These are phyloP conservation scores for Peronospora destructor DNA, from an alignment of 352 stramenopile species.

Conservation along the genomic window DNA sequence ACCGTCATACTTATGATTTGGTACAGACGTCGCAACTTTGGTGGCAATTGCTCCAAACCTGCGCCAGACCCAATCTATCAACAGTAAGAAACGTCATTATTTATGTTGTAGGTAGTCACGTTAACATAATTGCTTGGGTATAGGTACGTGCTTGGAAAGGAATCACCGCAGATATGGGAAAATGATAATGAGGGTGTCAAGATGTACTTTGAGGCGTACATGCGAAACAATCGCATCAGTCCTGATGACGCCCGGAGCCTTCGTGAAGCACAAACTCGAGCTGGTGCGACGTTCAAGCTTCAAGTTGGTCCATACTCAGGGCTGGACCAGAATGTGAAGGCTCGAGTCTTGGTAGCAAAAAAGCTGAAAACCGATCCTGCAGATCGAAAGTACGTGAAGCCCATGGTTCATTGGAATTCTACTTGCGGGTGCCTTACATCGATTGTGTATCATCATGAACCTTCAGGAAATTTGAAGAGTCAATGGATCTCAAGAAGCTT, in stretches of 20 bases:
- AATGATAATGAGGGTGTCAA: slow-evolving; percentile 73
- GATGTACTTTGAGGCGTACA: slow-evolving; percentile 75
- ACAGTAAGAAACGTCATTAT: slow-evolving; percentile 25
- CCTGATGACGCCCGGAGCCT: slow-evolving; percentile 55
- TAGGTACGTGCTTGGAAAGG: slow-evolving; percentile 62
- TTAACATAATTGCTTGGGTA: background rate
- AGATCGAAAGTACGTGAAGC: slow-evolving; percentile 41
- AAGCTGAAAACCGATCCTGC: slow-evolving; percentile 65
- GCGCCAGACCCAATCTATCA: slow-evolving; percentile 57
- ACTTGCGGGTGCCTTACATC: background rate
- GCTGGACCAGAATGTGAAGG: slow-evolving; percentile 77
- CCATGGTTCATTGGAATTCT: background rate
- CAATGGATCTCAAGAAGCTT: slow-evolving; percentile 61
- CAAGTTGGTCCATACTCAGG: slow-evolving; percentile 65
- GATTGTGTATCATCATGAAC: background rate
- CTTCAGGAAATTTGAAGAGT: slow-evolving; percentile 61
- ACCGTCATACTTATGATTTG: background rate
- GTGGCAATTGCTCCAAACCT: slow-evolving; percentile 44
- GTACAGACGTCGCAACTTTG: slow-evolving; percentile 51
- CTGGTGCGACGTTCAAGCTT: slow-evolving; percentile 75
- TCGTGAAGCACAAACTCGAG: slow-evolving; percentile 57
- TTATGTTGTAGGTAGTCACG: background rate
- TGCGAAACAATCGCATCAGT: slow-evolving; percentile 71
- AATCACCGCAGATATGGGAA: slow-evolving; percentile 65
- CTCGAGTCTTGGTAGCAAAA: slow-evolving; percentile 69